Evolutionary conservation across 148 eudicot genomes (phyloP).

Genomic region (Nyssa sinensis): DNA sequence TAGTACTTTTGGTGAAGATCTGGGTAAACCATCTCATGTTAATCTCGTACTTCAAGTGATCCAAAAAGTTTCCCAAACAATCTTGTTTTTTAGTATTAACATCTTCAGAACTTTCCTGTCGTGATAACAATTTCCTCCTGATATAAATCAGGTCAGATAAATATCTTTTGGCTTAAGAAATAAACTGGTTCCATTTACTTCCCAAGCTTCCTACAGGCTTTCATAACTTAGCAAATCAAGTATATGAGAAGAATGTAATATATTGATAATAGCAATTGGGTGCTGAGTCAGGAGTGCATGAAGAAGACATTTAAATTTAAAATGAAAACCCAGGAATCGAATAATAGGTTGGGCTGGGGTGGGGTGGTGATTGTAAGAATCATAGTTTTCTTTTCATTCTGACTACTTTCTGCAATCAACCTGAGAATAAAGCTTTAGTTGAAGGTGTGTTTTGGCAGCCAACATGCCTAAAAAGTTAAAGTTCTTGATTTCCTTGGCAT

Average conservation of each 20-base stretch:
- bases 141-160: not conserved
- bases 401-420: not conserved
- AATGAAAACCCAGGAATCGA: not conserved
- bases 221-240: no score
- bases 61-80: not conserved
- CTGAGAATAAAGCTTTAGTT: not conserved
- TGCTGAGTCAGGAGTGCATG: constrained; percentile 1
- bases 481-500: constrained; percentile 6
- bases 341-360: not conserved
- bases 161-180: not conserved
- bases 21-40: constrained; percentile 1
- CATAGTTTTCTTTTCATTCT: constrained; percentile 4
- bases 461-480: not conserved
- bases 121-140: not conserved
- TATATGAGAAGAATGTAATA: not conserved
- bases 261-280: not conserved
- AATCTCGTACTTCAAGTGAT: not conserved
- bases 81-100: not conserved
- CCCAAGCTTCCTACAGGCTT: no score
- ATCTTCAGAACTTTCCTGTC: not conserved
- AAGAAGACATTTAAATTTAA: not conserved
- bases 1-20: not conserved
- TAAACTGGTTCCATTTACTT: not conserved
- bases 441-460: not conserved
- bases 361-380: not conserved